Base-by-base conservation (phyloP, 2,329 filamentous ascomycete genomes). In the Dothideomycetes sp. region DNA sequence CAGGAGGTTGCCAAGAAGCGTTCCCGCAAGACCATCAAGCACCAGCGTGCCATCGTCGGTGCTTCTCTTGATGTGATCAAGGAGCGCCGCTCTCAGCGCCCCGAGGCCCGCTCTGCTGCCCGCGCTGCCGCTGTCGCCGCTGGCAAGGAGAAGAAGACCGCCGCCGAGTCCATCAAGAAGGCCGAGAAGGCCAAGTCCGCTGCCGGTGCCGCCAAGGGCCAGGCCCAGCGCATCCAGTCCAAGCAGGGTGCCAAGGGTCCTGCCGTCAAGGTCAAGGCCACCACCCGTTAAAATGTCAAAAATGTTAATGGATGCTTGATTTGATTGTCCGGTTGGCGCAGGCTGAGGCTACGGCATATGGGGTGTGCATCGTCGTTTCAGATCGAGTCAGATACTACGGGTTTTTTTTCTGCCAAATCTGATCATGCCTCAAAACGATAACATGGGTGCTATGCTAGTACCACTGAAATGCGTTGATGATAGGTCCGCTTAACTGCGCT, bases 1-100 rank as follows among this genome's bases (percentile, higher is more conserved):
- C 68, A 98, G 91, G 91, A 98, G 79, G 83, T 94, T 64, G 87
- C 89, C 76, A 98, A 98, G 84, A 96, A 96, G 83, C 88, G 91
- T 65, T 87, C 87, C 56, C 91, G 91, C 76, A 86, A 87, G 65
- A 86, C 86, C 63, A 85, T 98, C 73, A 98, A 98, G 84, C 70
- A 84, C 69, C 91, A 98, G 80, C 88, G 91, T 77, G 89, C 83
- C 65, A 94, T 98, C 69, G 91, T 98, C 58, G 91, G 91, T 79
- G 91, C 91, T 57, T 95, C 91, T 51, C 88, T 98, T 69, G 91
- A 98, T 67, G 87, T 96, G 64, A 96, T 98, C 80, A 96, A 95
- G 82, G 91, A 98, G 81, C 86, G 86, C 74, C 88, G 91, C 63
- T 70, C 77, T 59, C 81, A 86, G 77, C 86, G 91, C 68, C 91